Evolutionary conservation across 2,329 filamentous ascomycete genomes (phyloP).

Genomic region (Cladosporium sp.): DNA sequence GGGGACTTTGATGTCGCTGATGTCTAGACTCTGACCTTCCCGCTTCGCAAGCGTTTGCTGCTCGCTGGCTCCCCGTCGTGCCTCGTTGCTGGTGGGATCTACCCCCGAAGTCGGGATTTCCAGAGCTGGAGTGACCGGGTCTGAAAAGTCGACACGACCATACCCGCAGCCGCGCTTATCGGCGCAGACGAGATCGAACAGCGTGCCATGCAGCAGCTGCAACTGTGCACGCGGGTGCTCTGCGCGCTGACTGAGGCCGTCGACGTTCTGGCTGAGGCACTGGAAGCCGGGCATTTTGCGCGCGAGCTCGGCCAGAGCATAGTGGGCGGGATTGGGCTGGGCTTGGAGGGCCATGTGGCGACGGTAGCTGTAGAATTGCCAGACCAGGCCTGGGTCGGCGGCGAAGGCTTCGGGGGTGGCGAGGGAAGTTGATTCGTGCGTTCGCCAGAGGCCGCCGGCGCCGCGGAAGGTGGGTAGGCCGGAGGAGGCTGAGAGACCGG

Average conservation of each 20-base stretch:
- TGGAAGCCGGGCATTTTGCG: conserved; percentile 62
- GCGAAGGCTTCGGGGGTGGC: conserved; percentile 77
- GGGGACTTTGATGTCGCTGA: conserved; percentile 51
- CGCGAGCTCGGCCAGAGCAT: conserved; percentile 72
- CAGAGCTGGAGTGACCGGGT: conserved; percentile 75
- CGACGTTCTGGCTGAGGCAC: conserved; percentile 83
- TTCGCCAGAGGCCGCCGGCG: conserved; percentile 79
- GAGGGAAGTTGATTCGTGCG: conserved; percentile 66
- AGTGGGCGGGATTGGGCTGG: conserved; percentile 73
- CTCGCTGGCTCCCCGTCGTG: conserved; percentile 28
- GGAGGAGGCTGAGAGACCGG: conserved; percentile 58
- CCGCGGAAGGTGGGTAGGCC: conserved; percentile 78
- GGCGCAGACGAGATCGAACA: conserved; percentile 79
- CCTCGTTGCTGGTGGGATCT: conserved; percentile 40
- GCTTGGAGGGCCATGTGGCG: conserved; percentile 73
- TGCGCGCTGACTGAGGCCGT: conserved; percentile 72
- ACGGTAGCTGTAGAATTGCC: conserved; percentile 76
- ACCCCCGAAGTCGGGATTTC: conserved; percentile 57
- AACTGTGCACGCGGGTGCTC: conserved; percentile 65
- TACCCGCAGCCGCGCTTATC: conserved; percentile 62
- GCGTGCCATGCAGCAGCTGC: conserved; percentile 72
- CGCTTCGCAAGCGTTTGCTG: conserved; percentile 24
- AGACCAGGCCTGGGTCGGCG: conserved; percentile 72
- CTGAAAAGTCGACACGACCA: conserved; percentile 62
- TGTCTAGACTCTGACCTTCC: conserved; percentile 46